phyloP scores from a whole-genome alignment of 768 basidiomycete species.

The Hygrocybe punicea region DNA sequence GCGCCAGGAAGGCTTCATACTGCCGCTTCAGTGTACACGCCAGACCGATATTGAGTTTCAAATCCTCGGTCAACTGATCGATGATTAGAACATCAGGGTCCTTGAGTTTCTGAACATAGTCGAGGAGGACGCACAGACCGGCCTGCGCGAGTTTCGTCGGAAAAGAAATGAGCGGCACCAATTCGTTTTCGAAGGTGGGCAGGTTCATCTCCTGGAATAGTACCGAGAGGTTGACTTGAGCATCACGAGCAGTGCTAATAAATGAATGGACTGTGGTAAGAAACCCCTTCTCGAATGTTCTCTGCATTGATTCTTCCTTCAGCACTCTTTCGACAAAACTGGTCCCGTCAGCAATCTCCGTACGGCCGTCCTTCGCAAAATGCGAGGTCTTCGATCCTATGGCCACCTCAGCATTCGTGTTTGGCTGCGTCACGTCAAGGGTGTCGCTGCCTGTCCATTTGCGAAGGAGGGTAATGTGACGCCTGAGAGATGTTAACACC shows the following conservation, averaged over 20 bases:
- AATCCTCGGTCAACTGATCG: conserved; percentile 90
- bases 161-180: conserved; percentile 92
- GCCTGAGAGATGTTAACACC: conserved; percentile 79
- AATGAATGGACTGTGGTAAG: conserved; percentile 84
- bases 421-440: conserved; percentile 81
- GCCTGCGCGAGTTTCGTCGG: conserved; percentile 93
- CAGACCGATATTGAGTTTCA: conserved; percentile 85
- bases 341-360: conserved; percentile 61
- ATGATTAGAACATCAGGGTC: conserved; percentile 88
- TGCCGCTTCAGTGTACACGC: conserved; percentile 95
- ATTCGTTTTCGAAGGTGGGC: conserved; percentile 83
- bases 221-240: conserved; percentile 74
- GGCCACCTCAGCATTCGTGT: conserved; percentile 59
- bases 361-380: conserved; percentile 28
- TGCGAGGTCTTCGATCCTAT: conserved; percentile 34
- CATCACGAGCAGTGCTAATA: conserved; percentile 79
- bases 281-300: conserved; percentile 89
- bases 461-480: conserved; percentile 74
- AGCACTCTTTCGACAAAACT: conserved; percentile 92
- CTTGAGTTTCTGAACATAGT: conserved; percentile 82
- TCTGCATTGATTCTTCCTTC: conserved; percentile 95
- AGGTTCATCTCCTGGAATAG: conserved; percentile 86
- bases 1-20: conserved; percentile 85
- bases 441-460: conserved; percentile 94
- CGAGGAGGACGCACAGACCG: conserved; percentile 81